Evolutionary conservation across 306 rosid species (phyloP), one percentile per base, ranked within the genome.

Genomic region (Rubus parviflorus): DNA sequence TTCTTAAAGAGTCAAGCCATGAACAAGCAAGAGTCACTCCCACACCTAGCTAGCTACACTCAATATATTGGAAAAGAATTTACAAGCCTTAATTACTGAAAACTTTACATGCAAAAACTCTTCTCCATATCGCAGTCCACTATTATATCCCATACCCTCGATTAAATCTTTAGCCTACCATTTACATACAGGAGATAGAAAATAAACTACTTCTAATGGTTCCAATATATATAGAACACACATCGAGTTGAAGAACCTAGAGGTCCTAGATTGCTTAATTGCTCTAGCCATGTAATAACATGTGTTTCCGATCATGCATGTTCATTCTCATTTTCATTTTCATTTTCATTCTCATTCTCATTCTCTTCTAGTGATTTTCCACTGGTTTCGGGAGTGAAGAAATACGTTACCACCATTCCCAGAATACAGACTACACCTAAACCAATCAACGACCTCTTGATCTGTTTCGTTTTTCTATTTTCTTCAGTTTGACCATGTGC

Each of bases 311-410:
- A 58, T 58, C 64, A 58, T 22, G 64, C 38, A 58, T 57, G 16
- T 23, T 58, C 64, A 58, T 23, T 9, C 38, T 16, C 64, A 30
- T 30, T 30, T 30, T 30, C 35, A 30, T 25, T 25, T 25, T 25
- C 30, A 57, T 22, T 57, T 35, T 57, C 35, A 4, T 9, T 23
- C 37, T 79, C 88, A 4, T 46, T 78, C 75, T 92, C 96, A 56
- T 92, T 92, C 70, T 92, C 97, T 79, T 92, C 97, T 67, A 92
- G 78, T 10, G 97, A 92, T 66, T 83, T 86, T 47, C 90, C 88
- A 20, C 19, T 90, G 14, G 97, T 92, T 82, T 92, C 96, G n/a
- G 45, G 79, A 0, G 94, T 90, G 79, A 87, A 89, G 2, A 89
- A 64, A 73, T 82, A 89, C 7, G 97, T 90, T 43, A 90, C 53